Conservation (phyloP, 345 rosid species). For the Lagerstroemia speciosa region DNA sequence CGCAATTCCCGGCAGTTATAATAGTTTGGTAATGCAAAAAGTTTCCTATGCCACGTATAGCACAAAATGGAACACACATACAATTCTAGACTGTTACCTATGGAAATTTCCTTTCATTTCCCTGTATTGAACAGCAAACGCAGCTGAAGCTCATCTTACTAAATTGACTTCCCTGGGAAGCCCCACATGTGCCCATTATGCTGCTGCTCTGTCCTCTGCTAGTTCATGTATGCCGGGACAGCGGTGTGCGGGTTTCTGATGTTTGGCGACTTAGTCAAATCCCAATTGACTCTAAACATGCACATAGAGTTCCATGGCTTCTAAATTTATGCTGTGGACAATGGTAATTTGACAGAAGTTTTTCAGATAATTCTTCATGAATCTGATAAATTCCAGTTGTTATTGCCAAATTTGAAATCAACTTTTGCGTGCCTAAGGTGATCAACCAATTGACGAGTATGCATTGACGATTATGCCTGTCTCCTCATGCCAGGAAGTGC, state of each 20-base stretch:
- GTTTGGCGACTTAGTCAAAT: constrained; percentile 58
- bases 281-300: constrained; percentile 83
- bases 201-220: constrained; percentile 63
- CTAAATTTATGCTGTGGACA: constrained; percentile 67
- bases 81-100: no score
- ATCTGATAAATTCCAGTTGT: background rate
- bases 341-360: no score
- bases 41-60: background rate
- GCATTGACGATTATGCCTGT: constrained; percentile 71
- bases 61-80: no score
- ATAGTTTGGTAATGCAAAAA: constrained; percentile 36
- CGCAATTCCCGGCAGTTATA: constrained; percentile 45
- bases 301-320: constrained; percentile 44
- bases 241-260: constrained; percentile 57
- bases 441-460: constrained; percentile 68
- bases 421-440: constrained; percentile 26
- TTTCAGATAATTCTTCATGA: background rate
- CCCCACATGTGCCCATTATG: background rate
- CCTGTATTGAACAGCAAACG: background rate
- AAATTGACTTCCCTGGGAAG: background rate
- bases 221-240: constrained; percentile 41
- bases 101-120: background rate
- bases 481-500: constrained; percentile 69
- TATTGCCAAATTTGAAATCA: background rate
- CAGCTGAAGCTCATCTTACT: background rate